Conservation (phyloP, 495 filamentous ascomycete species). For the Talaromyces proteolyticus region DNA sequence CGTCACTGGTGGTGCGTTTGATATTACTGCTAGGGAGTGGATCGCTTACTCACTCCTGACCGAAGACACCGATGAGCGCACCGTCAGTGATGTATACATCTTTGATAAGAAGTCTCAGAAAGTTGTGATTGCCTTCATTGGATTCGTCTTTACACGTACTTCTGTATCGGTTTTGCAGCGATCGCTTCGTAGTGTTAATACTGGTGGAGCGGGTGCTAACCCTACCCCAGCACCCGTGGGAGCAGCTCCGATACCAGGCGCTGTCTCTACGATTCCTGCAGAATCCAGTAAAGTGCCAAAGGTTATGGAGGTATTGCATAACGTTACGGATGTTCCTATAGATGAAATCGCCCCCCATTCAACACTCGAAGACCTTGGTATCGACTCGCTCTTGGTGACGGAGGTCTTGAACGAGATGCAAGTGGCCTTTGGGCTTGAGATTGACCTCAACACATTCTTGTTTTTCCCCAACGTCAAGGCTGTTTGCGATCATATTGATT, state of each 20-base stretch:
- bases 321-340: constrained; percentile 17
- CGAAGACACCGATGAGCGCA: constrained; percentile 21
- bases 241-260: not conserved
- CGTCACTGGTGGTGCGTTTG: constrained; percentile 3
- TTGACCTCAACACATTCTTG: constrained; percentile 10
- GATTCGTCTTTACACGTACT: constrained; percentile 11
- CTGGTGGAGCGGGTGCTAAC: not conserved
- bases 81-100: constrained; percentile 39
- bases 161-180: constrained; percentile 34
- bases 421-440: constrained; percentile 9
- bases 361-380: constrained; percentile 12
- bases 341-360: constrained; percentile 11
- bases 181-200: constrained; percentile 10
- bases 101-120: constrained; percentile 37
- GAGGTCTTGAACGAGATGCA: constrained; percentile 17
- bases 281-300: not conserved
- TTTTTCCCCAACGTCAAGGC: constrained; percentile 7
- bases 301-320: constrained; percentile 3
- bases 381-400: constrained; percentile 16
- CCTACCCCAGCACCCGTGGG: not conserved
- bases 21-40: constrained; percentile 8
- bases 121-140: constrained; percentile 36
- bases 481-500: constrained; percentile 3
- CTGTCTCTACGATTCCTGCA: not conserved
- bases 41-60: constrained; percentile 28